Conservation (phyloP, 2,329 filamentous ascomycete genomes). For the Fusarium mexicanum region DNA sequence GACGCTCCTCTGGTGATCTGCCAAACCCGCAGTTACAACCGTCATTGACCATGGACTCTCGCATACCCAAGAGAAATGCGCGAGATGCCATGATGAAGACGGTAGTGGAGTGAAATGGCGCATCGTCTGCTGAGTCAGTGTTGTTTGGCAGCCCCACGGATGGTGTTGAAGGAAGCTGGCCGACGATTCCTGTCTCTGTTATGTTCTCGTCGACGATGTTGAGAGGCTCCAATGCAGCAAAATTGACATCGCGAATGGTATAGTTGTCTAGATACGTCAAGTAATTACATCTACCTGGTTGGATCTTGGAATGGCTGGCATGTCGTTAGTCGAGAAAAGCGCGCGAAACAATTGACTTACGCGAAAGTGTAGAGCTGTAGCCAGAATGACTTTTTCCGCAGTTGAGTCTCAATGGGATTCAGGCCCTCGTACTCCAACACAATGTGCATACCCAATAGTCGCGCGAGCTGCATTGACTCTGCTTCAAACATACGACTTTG, state of each 20-base stretch:
- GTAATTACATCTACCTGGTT: not conserved
- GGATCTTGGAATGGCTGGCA: not conserved
- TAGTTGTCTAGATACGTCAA: not conserved
- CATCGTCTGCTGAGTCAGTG: not conserved
- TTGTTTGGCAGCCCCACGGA: not conserved
- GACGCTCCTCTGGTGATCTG: not conserved
- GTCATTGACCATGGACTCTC: constrained; percentile 2
- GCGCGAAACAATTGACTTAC: not conserved
- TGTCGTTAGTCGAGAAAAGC: accelerated
- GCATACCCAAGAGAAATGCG: not conserved
- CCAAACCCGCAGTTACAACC: not conserved
- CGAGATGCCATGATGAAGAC: constrained; percentile 3
- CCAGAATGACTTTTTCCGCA: not conserved
- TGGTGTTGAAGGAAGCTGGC: not conserved
- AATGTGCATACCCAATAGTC: not conserved
- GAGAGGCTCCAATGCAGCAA: not conserved
- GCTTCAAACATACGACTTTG: not conserved
- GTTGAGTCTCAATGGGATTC: not conserved
- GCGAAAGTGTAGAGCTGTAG: not conserved
- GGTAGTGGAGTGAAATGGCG: not conserved
- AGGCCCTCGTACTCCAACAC: not conserved
- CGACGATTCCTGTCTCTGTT: not conserved
- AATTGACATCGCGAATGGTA: not conserved
- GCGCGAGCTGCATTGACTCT: not conserved
- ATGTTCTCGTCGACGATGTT: not conserved